Percentiles rank a stretch among this genome's conserved stretches.
Conservation (phyloP, 2,329 filamentous ascomycete species). For the Nakataea oryzae region DNA sequence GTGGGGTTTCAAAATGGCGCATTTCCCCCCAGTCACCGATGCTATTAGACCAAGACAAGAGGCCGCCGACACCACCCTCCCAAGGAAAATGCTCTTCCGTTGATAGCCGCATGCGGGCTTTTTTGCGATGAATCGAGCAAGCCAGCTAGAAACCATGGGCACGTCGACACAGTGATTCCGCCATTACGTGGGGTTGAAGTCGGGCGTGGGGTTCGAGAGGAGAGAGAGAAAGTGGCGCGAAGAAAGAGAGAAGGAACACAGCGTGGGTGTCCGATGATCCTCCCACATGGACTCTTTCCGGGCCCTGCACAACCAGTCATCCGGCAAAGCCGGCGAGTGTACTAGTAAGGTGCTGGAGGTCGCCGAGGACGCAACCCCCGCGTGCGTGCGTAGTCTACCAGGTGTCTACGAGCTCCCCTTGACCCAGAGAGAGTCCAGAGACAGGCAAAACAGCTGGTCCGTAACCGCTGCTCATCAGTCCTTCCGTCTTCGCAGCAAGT, state of each 20-base stretch:
- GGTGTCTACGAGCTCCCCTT: too few relatives aligned
- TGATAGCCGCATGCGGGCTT: background rate
- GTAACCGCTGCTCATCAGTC: background rate
- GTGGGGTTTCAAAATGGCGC: slow-evolving; percentile 4
- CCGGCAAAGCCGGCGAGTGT: background rate
- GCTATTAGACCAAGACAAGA: slow-evolving; percentile 4
- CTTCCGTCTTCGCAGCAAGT: too few relatives aligned
- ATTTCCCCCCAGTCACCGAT: slow-evolving; percentile 8
- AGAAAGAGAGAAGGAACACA: too few relatives aligned
- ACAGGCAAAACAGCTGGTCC: background rate
- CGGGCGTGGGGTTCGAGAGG: background rate
- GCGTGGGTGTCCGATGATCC: too few relatives aligned
- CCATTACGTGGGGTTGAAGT: background rate
- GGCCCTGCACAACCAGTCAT: too few relatives aligned
- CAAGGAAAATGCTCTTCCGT: background rate
- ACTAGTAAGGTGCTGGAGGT: background rate
- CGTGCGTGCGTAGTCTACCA: too few relatives aligned
- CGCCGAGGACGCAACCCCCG: too few relatives aligned
- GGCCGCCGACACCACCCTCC: background rate
- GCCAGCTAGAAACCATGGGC: too few relatives aligned
- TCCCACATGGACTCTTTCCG: background rate
- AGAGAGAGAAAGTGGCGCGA: background rate
- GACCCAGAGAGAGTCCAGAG: background rate
- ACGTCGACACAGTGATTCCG: background rate
- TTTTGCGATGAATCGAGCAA: background rate